These are phyloP conservation scores for Asterophora lycoperdoides DNA, from an alignment of 768 basidiomycete genomes.

Conservation along the genomic window DNA sequence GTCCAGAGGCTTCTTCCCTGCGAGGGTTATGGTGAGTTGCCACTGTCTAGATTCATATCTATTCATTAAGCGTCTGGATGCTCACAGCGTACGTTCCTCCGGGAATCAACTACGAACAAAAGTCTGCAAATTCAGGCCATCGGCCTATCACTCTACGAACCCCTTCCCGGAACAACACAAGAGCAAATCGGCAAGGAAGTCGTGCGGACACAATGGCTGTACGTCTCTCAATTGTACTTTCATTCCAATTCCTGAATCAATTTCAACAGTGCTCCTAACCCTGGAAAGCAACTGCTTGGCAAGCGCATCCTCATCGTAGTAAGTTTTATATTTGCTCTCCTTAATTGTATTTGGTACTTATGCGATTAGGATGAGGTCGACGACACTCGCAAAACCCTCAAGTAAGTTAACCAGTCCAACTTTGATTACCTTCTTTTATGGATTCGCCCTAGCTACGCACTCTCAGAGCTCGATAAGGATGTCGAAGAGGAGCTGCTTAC, in stretches of 20 bases:
- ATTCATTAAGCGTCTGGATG: neutral
- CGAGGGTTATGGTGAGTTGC: slow-evolving; percentile 69
- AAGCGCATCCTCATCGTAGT: slow-evolving; percentile 80
- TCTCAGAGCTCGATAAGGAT: slow-evolving; percentile 86
- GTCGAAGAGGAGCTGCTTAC: slow-evolving; percentile 65
- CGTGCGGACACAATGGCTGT: slow-evolving; percentile 96
- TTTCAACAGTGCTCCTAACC: slow-evolving; percentile 52
- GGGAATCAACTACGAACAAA: slow-evolving; percentile 60
- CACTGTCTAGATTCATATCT: slow-evolving; percentile 1
- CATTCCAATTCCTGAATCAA: slow-evolving; percentile 1
- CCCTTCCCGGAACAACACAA: slow-evolving; percentile 67
- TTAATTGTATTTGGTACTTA: slow-evolving; percentile 3
- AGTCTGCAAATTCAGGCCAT: slow-evolving; percentile 95
- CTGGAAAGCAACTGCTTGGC: slow-evolving; percentile 71
- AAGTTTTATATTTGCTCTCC: slow-evolving; percentile 25
- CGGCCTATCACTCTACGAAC: slow-evolving; percentile 92
- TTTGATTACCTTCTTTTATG: neutral
- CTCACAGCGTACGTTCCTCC: slow-evolving; percentile 76
- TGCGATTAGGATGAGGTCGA: slow-evolving; percentile 74
- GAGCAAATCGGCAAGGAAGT: slow-evolving; percentile 82
- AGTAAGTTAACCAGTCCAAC: slow-evolving; percentile 44
- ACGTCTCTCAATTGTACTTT: slow-evolving; percentile 25
- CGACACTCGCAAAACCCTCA: slow-evolving; percentile 83
- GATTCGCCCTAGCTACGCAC: slow-evolving; percentile 62
- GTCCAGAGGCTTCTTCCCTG: slow-evolving; percentile 89